These are phyloP conservation scores for Pseudomassariella vexata DNA, from an alignment of 2,329 filamentous ascomycete species.

Conservation along the genomic window DNA sequence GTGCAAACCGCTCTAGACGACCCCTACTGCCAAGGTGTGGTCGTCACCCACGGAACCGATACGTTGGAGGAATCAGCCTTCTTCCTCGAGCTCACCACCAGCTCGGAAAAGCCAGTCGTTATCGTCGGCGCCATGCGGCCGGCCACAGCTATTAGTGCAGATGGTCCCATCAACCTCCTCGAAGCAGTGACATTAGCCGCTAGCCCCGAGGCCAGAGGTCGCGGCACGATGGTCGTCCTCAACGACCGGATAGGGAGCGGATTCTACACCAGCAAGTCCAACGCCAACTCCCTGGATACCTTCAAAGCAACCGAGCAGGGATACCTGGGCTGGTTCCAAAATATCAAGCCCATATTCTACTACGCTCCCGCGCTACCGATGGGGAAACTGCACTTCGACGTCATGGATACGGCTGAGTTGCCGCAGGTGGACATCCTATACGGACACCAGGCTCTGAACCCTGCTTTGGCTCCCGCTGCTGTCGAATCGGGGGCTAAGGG, in stretches of 20 bases:
- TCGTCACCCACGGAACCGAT: conserved; percentile 62
- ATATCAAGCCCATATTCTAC: conserved; percentile 41
- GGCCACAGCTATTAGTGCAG: conserved; percentile 55
- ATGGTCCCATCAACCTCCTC: conserved; percentile 57
- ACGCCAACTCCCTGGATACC: conserved; percentile 58
- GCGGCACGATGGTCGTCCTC: conserved; percentile 54
- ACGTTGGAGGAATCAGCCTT: conserved; percentile 60
- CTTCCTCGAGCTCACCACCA: conserved; percentile 53
- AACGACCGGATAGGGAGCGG: conserved; percentile 56
- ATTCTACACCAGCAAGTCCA: conserved; percentile 55
- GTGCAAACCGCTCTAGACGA: conserved; percentile 42
- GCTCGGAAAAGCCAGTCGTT: conserved; percentile 53
- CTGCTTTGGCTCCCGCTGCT: conserved; percentile 39
- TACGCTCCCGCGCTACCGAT: conserved; percentile 44
- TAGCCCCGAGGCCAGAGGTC: conserved; percentile 33
- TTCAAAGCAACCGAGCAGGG: conserved; percentile 54
- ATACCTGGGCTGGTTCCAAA: conserved; percentile 51
- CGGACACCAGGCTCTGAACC: conserved; percentile 46
- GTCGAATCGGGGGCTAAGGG: conserved; percentile 45
- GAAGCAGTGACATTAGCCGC: conserved; percentile 53
- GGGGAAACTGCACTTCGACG: conserved; percentile 37
- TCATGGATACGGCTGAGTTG: conserved; percentile 29
- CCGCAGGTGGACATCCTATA: conserved; percentile 53
- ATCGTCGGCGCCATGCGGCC: conserved; percentile 59
- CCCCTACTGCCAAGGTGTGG: conserved; percentile 39